phyloP scores from a whole-genome alignment of 2,329 filamentous ascomycete genomes.

The Calonectria ilicicola region DNA sequence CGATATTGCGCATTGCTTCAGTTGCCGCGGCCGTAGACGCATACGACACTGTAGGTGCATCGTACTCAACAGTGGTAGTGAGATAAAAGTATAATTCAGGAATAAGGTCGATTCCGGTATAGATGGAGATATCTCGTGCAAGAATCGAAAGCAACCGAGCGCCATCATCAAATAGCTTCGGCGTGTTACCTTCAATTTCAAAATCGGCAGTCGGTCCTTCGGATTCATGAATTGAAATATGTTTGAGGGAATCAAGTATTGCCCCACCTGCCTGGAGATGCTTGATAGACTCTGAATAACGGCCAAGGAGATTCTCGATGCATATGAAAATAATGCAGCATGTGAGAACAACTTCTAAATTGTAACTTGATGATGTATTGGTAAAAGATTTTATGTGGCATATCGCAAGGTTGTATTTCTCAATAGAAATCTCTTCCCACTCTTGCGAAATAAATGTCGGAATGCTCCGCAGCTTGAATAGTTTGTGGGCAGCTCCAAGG shows the following conservation, averaged over 20 bases:
- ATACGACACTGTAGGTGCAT: neutral
- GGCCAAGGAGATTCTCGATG: neutral
- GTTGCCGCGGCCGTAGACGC: neutral
- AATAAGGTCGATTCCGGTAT: neutral
- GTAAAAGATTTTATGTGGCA: neutral
- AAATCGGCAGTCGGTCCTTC: neutral
- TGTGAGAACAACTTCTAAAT: neutral
- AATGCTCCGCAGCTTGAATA: neutral
- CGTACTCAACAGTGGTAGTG: neutral
- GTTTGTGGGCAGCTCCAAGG: neutral
- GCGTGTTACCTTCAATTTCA: neutral
- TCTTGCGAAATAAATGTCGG: too few relatives aligned
- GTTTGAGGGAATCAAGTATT: neutral
- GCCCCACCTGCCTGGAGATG: neutral
- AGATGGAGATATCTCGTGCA: neutral
- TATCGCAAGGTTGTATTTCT: neutral
- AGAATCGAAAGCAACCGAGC: neutral
- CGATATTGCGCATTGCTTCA: neutral
- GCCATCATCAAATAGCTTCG: neutral
- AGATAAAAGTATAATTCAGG: neutral
- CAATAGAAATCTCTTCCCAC: neutral
- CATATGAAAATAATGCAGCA: constrained; percentile 7
- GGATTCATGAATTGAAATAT: neutral
- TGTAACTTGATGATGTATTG: neutral
- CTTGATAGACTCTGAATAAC: neutral